Base-by-base conservation (phyloP, 2,329 filamentous ascomycete species). In the Fusarium sublunatum region DNA sequence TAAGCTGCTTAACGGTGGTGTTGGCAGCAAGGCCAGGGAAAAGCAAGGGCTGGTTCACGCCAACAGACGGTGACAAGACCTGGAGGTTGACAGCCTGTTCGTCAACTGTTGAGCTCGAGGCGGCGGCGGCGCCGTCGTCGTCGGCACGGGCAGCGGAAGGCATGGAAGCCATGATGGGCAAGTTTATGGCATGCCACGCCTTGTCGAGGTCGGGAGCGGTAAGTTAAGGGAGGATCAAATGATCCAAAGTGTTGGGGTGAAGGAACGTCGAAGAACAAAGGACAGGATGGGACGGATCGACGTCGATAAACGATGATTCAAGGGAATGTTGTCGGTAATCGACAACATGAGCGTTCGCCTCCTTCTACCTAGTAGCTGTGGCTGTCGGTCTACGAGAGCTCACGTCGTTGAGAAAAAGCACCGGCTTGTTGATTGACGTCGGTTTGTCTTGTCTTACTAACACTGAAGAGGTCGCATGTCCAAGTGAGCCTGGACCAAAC, bases 41-140 rank as follows among this genome's bases (percentile, higher is more conserved):
- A 38, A 76, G 73, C 45, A 88, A 71, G 13, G 82, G 82, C 19
- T 79, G 77, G 47, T 78, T 80, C 11, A 86, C 82, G 32, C 81
- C 81, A 45, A 81, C 75, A 12, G 85, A 87, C 5, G 86, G 86
- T 58, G 86, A 88, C 36, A 88, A 71, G 56, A 89, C 77, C 60
- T 86, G 81, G 46, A 89, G 77, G 55, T 82, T 86, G 72, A 88
- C 81, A 32, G 76, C 75, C 48, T 78, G 75, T 61, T 74, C 68
- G 13, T 75, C 72, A 31, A 69, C 62, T 32, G 71, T 65, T 53
- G 60, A 64, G 67, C 49, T 32, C 7, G 61, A 42, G 28, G 51
- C 25, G 34, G 44, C 26, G 22, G 55, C n/a, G 36, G 41, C 26
- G 38, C 43, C 48, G 42, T 70, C 56, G 34, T 61, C 61, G 50